A percentile compares a stretch with the other conserved stretches of the same genome.
These are phyloP conservation scores for Suillus americanus DNA, from an alignment of 768 basidiomycete species.

Conservation along the genomic window DNA sequence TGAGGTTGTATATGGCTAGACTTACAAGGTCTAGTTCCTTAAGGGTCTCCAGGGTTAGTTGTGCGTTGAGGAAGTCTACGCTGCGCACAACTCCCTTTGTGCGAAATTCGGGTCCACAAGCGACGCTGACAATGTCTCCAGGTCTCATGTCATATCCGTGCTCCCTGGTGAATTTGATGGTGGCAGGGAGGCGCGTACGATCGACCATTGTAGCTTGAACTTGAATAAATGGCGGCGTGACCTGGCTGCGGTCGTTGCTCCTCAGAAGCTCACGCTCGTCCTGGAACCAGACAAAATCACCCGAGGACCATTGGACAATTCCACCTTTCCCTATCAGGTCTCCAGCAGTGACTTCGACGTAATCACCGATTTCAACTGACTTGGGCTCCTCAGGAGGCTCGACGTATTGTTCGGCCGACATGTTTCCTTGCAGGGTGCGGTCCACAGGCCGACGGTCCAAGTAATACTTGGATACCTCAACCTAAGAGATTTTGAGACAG, in stretches of 20 bases:
- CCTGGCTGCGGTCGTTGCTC: too few species aligned
- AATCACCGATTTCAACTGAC: neutral
- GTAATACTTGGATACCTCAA: neutral
- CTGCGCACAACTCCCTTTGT: too few species aligned
- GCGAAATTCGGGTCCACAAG: too few species aligned
- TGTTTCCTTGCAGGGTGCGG: fast-evolving
- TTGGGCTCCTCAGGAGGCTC: neutral
- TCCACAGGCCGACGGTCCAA: neutral
- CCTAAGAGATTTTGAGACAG: neutral
- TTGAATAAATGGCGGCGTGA: neutral
- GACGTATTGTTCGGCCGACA: neutral
- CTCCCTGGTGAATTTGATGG: neutral
- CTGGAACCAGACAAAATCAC: neutral
- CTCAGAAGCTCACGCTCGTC: neutral
- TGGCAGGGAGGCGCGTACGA: neutral
- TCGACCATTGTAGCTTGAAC: neutral
- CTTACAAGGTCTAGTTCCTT: too few species aligned
- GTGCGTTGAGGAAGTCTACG: too few species aligned
- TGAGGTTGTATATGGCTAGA: fast-evolving
- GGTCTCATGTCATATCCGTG: neutral
- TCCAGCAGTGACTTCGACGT: neutral
- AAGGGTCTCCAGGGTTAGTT: too few species aligned
- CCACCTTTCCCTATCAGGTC: neutral
- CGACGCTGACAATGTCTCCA: neutral
- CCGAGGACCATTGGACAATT: neutral